Evolutionary conservation across 2,329 filamentous ascomycete species (phyloP), one percentile per base, ranked within the genome.

Genomic region (Pleomassaria siparia): DNA sequence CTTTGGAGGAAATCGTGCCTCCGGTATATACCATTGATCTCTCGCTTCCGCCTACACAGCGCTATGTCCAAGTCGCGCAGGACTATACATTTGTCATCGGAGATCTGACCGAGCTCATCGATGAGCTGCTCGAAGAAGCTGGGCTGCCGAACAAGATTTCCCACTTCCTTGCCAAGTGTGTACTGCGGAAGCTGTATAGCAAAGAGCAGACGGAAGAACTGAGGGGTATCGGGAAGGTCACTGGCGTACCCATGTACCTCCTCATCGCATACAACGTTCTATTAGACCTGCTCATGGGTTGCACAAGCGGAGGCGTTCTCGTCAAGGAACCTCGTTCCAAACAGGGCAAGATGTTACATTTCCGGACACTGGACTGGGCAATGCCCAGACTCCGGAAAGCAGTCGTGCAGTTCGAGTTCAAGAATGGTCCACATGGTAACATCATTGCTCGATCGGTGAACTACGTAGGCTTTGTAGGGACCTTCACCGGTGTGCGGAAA

Each of bases 241-340:
- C 75, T 0, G 77, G 74, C 0, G 71, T 87, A 3, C 73, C 79
- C 1, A 71, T 86, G 62, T 82, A 84, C 54, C 66, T 86, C 0
- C 71, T 87, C 0, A 77, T 87, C 2, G 77, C 78, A 2, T 77
- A 85, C 55, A 87, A 87, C 55, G 80, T 82, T 1, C 66, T 86
- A 1, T 72, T 87, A 1, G 85, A 88, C 56, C 68, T 81, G 4
- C 71, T 87, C 28, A 78, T 87, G 67, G 84, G 84, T 2, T 87
- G 85, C 60, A 86, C 84, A 1, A 85, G 81, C 50, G 80, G 81
- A 18, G 80, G 74, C 13, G 69, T 71, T 5, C 51, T 63, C 26
- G 61, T 71, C 8, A 50, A 55, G 25, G 60, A 59, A 12, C 15
- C n/a, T 10, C 39, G 22, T 18, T 35, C 46, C 13, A 53, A 43